A percentile compares a stretch with the other conserved stretches of the same genome.
phyloP scores from a whole-genome alignment of 495 filamentous ascomycete species.

The Staphylotrichum tortipilum region DNA sequence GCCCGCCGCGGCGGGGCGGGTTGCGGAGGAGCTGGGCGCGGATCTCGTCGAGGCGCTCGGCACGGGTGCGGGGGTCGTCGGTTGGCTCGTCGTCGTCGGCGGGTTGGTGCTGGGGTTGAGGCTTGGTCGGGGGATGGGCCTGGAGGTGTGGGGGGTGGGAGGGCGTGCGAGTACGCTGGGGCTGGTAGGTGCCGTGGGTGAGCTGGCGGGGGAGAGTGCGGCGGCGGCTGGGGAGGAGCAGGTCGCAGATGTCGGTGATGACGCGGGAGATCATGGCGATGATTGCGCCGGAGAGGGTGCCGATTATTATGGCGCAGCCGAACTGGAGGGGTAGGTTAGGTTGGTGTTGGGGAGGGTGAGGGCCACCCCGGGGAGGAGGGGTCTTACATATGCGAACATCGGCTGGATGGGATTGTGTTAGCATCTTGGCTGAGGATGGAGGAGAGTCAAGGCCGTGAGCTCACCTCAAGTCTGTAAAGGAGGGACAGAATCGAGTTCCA shows the following conservation, averaged over 20 bases:
- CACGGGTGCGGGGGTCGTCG: too few species aligned
- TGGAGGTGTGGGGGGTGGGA: too few species aligned
- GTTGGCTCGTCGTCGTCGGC: too few species aligned
- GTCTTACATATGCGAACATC: neutral
- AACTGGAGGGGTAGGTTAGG: neutral
- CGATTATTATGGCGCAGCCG: conserved; percentile 24
- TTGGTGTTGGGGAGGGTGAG: neutral
- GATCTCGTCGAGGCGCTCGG: too few species aligned
- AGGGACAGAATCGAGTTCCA: neutral
- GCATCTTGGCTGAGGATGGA: neutral
- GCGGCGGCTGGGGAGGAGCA: neutral
- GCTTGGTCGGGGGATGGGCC: too few species aligned
- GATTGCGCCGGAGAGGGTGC: conserved; percentile 40
- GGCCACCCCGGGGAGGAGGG: too few species aligned
- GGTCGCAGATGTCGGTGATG: neutral
- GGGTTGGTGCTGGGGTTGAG: too few species aligned
- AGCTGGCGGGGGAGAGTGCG: neutral
- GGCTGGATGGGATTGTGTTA: neutral
- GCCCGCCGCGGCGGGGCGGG: too few species aligned
- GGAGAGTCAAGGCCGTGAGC: neutral
- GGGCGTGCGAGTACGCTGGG: too few species aligned
- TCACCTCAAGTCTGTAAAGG: neutral
- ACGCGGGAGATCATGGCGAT: conserved; percentile 46
- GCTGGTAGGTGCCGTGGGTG: too few species aligned
- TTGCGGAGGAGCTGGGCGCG: too few species aligned